phyloP scores from a whole-genome alignment of 805 yeast species.

The Spathaspora girioi region DNA sequence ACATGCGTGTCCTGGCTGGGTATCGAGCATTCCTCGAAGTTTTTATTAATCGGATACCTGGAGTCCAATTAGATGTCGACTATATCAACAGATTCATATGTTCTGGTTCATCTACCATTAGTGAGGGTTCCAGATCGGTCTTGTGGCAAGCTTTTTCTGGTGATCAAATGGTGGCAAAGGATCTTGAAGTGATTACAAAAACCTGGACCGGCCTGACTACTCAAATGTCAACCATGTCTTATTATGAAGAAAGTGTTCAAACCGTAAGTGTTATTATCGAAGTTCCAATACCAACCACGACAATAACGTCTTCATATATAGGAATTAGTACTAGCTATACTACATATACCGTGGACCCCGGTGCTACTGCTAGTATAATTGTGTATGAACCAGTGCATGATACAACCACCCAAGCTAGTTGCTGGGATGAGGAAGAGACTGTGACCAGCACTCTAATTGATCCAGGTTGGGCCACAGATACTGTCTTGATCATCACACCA shows the following conservation, averaged over 20 bases:
- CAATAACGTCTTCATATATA: constrained; percentile 13
- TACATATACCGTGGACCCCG: constrained; percentile 15
- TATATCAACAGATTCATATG: constrained; percentile 10
- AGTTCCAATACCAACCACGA: constrained; percentile 16
- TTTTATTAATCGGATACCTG: neutral
- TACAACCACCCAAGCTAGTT: neutral
- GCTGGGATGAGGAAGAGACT: neutral
- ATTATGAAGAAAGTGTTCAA: constrained; percentile 8
- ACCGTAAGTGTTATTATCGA: constrained; percentile 20
- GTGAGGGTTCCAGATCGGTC: constrained; percentile 8
- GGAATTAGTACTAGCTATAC: constrained; percentile 7
- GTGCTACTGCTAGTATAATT: constrained; percentile 16
- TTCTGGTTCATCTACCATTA: constrained; percentile 5
- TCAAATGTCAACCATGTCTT: constrained; percentile 16
- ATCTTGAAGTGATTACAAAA: constrained; percentile 14
- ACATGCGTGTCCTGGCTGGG: constrained; percentile 16
- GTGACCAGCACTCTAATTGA: neutral
- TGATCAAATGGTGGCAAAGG: constrained; percentile 5
- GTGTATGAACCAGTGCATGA: constrained; percentile 4
- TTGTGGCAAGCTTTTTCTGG: constrained; percentile 8
- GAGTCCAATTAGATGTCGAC: neutral
- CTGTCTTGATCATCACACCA: neutral
- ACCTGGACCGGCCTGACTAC: constrained; percentile 19
- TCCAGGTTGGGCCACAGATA: neutral
- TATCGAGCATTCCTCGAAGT: constrained; percentile 14